These are phyloP conservation scores for Talaromyces sp. DNA, from an alignment of 2,329 filamentous ascomycete species.

Conservation along the genomic window DNA sequence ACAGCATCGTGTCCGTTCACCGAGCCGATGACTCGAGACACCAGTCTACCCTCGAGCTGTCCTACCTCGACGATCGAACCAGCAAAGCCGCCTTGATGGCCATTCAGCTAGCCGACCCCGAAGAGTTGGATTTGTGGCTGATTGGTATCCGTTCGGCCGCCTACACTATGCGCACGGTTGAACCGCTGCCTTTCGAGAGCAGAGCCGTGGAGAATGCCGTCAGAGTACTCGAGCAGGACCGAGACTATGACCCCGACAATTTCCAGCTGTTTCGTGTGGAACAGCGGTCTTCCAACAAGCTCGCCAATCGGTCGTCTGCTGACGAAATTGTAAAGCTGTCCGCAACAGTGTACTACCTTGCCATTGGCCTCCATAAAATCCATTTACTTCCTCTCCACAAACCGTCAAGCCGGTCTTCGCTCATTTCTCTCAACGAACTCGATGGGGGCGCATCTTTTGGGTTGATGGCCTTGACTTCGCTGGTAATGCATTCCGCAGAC, in stretches of 20 bases:
- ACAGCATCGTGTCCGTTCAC: slow-evolving; percentile 63
- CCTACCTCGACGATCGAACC: slow-evolving; percentile 61
- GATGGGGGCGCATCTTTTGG: slow-evolving; percentile 54
- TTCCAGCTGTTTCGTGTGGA: slow-evolving; percentile 67
- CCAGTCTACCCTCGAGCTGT: slow-evolving; percentile 62
- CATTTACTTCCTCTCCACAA: slow-evolving; percentile 64
- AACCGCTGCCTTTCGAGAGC: slow-evolving; percentile 50
- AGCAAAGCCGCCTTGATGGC: slow-evolving; percentile 57
- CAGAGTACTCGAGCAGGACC: slow-evolving; percentile 57
- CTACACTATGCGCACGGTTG: slow-evolving; percentile 48
- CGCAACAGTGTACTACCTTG: slow-evolving; percentile 62
- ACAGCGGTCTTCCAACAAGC: slow-evolving; percentile 55
- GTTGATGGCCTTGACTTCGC: slow-evolving; percentile 55
- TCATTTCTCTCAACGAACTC: slow-evolving; percentile 48
- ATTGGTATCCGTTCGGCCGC: slow-evolving; percentile 56
- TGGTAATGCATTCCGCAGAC: slow-evolving; percentile 57
- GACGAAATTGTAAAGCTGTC: slow-evolving; percentile 63
- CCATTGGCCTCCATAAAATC: slow-evolving; percentile 63
- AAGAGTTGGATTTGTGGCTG: slow-evolving; percentile 63
- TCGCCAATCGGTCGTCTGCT: slow-evolving; percentile 52
- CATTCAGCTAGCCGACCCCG: slow-evolving; percentile 58
- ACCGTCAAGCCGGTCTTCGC: slow-evolving; percentile 48
- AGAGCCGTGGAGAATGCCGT: slow-evolving; percentile 59
- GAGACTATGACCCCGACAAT: slow-evolving; percentile 62
- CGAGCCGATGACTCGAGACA: slow-evolving; percentile 59